Percentiles rank a stretch among this genome's conserved stretches.
Conservation (phyloP, 2,329 filamentous ascomycete species). For the Purpureocillium lavendulum region DNA sequence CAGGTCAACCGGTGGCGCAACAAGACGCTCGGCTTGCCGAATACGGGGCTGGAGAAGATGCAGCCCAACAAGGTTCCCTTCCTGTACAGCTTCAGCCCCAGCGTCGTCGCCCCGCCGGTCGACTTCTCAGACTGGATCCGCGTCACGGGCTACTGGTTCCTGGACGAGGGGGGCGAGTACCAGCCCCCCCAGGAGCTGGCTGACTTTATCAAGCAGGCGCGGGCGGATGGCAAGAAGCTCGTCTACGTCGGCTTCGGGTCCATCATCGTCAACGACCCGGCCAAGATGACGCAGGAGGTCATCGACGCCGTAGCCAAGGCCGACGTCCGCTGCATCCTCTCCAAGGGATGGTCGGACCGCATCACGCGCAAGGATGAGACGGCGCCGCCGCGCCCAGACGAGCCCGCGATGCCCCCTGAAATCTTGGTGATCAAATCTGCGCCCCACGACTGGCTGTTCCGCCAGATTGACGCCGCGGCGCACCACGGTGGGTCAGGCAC, state of each 20-base stretch:
- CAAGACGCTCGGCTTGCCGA: slow-evolving; percentile 66
- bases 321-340: slow-evolving; percentile 88
- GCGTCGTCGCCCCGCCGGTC: slow-evolving; percentile 85
- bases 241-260: slow-evolving; percentile 97
- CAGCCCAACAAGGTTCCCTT: slow-evolving; percentile 98
- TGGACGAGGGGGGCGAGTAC: slow-evolving; percentile 68
- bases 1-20: slow-evolving; percentile 93
- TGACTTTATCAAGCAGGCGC: slow-evolving; percentile 77
- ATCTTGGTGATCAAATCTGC: slow-evolving; percentile 85
- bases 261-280: slow-evolving; percentile 86
- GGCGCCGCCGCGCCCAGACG: slow-evolving; percentile 43
- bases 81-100: slow-evolving; percentile 92
- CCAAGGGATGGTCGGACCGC: slow-evolving; percentile 95
- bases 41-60: slow-evolving; percentile 81
- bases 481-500: slow-evolving; percentile 95
- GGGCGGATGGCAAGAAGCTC: slow-evolving; percentile 76
- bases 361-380: slow-evolving; percentile 37
- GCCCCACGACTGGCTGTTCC: slow-evolving; percentile 95
- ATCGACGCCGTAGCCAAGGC: slow-evolving; percentile 85
- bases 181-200: slow-evolving; percentile 66
- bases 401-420: slow-evolving; percentile 63
- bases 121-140: slow-evolving; percentile 98
- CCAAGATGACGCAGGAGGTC: slow-evolving; percentile 83
- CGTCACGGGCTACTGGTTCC: slow-evolving; percentile 96
- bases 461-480: slow-evolving; percentile 84